phyloP scores from a whole-genome alignment of 2,329 filamentous ascomycete genomes.

The Apiospora saccharicola region DNA sequence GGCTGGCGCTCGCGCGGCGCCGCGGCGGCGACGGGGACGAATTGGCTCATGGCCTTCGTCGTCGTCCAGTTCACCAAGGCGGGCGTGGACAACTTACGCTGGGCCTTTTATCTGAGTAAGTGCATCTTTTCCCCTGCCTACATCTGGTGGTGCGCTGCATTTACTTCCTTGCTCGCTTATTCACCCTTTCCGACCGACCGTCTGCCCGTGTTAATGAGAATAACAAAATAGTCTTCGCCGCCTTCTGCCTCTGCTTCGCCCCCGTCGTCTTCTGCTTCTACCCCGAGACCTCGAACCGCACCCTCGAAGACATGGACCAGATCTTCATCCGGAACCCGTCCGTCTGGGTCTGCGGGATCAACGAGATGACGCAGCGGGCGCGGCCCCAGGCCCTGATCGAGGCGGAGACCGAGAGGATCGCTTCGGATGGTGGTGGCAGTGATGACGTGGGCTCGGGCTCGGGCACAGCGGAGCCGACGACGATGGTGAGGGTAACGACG shows the following conservation, averaged over 20 bases:
- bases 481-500: not conserved
- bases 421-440: not conserved
- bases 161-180: not conserved
- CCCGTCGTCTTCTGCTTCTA: constrained; percentile 55
- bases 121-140: constrained; percentile 12
- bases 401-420: constrained; percentile 33
- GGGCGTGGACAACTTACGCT: constrained; percentile 49
- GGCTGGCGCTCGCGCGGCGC: constrained; percentile 51
- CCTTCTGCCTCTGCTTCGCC: constrained; percentile 37
- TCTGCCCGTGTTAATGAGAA: too few species aligned
- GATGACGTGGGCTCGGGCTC: not conserved
- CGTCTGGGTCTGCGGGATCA: constrained; percentile 32
- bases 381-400: constrained; percentile 32
- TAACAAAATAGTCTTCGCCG: constrained; percentile 36
- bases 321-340: constrained; percentile 36
- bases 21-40: constrained; percentile 52
- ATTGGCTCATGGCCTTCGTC: constrained; percentile 53
- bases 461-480: not conserved
- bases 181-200: too few species aligned
- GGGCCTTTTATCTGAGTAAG: constrained; percentile 52
- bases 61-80: constrained; percentile 54
- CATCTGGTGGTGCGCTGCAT: not conserved
- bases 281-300: constrained; percentile 53
- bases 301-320: constrained; percentile 57
- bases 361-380: constrained; percentile 33